Evolutionary conservation across 164 flowering plant genomes (phyloP).

Genomic region (Chloranthus sessilifolius): DNA sequence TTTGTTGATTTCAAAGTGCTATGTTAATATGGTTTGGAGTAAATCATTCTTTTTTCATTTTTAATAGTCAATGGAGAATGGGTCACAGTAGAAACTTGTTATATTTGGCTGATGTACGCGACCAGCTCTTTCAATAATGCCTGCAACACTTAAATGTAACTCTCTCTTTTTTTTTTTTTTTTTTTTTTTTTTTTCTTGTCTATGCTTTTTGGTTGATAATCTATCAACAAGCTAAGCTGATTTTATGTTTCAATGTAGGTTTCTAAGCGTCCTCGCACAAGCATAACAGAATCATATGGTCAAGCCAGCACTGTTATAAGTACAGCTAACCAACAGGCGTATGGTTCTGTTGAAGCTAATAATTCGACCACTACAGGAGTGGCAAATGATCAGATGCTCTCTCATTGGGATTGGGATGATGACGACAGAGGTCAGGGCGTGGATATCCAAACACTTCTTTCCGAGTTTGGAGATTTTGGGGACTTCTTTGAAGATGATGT

Average conservation of each 20-base stretch:
- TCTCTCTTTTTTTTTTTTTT: neutral
- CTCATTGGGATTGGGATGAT: conserved; percentile 83
- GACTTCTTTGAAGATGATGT: conserved; percentile 83
- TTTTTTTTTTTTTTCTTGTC: neutral
- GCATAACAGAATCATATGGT: conserved; percentile 56
- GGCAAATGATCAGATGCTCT: conserved; percentile 50
- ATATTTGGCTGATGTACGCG: too few relatives aligned
- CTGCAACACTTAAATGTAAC: too few relatives aligned
- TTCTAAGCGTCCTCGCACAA: conserved; percentile 62
- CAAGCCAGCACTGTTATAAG: conserved; percentile 44
- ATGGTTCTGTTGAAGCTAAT: conserved; percentile 44
- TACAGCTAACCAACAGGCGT: conserved; percentile 42
- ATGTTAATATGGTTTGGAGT: too few relatives aligned
- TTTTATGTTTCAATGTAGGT: conserved; percentile 41
- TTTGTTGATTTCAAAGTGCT: too few relatives aligned
- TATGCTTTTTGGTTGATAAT: neutral
- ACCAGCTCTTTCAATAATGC: too few relatives aligned
- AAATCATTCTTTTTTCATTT: too few relatives aligned
- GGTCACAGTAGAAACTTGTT: too few relatives aligned
- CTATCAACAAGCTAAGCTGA: neutral
- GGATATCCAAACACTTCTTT: conserved; percentile 81
- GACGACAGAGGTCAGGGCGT: conserved; percentile 59
- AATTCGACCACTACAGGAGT: conserved; percentile 45
- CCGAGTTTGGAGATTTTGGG: conserved; percentile 97
- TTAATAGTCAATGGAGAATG: too few relatives aligned